These are phyloP conservation scores for Lentinus tigrinus DNA, from an alignment of 768 basidiomycete species.

Conservation along the genomic window DNA sequence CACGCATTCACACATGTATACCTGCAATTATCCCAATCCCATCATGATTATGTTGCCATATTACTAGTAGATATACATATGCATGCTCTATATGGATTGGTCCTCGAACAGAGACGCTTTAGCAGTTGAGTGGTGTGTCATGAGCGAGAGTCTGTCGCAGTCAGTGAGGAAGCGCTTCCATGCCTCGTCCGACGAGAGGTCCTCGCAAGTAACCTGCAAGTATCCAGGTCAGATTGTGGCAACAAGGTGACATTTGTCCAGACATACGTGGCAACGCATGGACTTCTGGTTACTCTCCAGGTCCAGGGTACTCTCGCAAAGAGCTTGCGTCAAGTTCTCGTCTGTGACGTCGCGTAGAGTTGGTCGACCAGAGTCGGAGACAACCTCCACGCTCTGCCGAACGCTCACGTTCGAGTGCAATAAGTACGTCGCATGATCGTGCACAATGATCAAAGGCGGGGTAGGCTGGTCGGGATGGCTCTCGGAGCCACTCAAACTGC, in stretches of 20 bases:
- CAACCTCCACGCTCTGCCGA: conserved; percentile 39
- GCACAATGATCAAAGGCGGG: conserved; percentile 43
- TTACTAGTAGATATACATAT: conserved; percentile 8
- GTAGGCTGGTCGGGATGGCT: conserved; percentile 38
- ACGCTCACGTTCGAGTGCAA: conserved; percentile 48
- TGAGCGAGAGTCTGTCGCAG: conserved; percentile 44
- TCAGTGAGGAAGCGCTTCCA: conserved; percentile 47
- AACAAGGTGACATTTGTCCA: too few species aligned
- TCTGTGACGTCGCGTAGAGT: background rate
- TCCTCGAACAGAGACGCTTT: background rate
- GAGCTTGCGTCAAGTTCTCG: conserved; percentile 1
- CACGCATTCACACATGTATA: conserved; percentile 1
- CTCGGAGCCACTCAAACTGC: conserved; percentile 36
- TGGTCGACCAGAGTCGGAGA: background rate
- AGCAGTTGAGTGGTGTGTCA: conserved; percentile 15
- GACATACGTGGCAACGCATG: conserved; percentile 53
- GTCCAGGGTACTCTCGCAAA: conserved; percentile 50
- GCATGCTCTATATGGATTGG: conserved; percentile 3
- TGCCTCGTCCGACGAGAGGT: conserved; percentile 32
- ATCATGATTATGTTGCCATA: conserved; percentile 13
- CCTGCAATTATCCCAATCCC: background rate
- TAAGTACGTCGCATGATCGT: conserved; percentile 41
- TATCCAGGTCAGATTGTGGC: background rate
- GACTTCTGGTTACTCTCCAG: conserved; percentile 52
- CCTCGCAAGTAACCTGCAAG: conserved; percentile 45